Evolutionary conservation across 345 rosid genomes (phyloP).

Genomic region (Lenwebbia sp.): DNA sequence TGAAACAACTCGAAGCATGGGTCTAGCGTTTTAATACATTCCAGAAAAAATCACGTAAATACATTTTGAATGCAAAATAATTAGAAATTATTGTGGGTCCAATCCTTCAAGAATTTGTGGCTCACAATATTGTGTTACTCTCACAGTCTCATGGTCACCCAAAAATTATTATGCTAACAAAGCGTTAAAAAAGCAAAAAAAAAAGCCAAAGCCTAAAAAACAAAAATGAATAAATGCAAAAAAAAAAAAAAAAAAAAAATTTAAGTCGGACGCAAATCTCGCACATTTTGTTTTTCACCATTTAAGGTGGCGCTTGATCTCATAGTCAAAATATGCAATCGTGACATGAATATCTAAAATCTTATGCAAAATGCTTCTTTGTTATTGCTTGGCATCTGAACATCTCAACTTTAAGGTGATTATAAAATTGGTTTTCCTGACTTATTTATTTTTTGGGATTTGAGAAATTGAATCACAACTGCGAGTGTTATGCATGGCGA

Average conservation of each 20-base stretch:
- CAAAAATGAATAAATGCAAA: background rate
- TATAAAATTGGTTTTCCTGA: background rate
- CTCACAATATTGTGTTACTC: too few relatives aligned
- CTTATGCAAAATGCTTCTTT: background rate
- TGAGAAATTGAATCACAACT: too few relatives aligned
- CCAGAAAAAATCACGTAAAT: too few relatives aligned
- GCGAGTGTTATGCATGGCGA: too few relatives aligned
- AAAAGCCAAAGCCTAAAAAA: too few relatives aligned
- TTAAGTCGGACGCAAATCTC: background rate
- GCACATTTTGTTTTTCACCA: background rate
- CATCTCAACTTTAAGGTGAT: background rate
- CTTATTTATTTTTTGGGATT: background rate
- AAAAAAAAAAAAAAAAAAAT: rapidly evolving
- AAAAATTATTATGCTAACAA: too few relatives aligned
- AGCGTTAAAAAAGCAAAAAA: background rate
- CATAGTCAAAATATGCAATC: background rate
- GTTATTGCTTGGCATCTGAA: background rate
- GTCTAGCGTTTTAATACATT: too few relatives aligned
- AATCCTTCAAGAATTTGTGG: too few relatives aligned
- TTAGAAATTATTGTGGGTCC: too few relatives aligned
- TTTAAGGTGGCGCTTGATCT: background rate
- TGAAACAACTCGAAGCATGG: too few relatives aligned
- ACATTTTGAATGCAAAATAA: too few relatives aligned
- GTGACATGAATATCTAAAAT: background rate
- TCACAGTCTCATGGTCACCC: too few relatives aligned